phyloP scores from a whole-genome alignment of 208 protist genomes.

The Phytomonas sp. region DNA sequence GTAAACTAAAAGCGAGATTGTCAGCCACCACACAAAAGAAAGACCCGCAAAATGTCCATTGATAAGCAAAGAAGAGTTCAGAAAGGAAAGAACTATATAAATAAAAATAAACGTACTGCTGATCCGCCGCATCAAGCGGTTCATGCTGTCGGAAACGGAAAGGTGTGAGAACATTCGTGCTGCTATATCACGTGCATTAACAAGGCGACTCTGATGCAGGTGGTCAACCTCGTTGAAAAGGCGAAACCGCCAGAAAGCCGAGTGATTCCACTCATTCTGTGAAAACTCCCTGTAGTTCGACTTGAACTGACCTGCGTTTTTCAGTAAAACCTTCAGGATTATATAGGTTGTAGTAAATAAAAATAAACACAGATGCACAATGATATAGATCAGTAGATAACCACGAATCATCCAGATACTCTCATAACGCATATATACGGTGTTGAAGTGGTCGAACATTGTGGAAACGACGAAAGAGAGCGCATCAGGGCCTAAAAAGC shows the following conservation, averaged over 20 bases:
- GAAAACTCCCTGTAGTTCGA: slow-evolving; percentile 42
- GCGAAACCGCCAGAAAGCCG: slow-evolving; percentile 60
- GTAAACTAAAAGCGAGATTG: slow-evolving; percentile 44
- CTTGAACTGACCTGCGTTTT: slow-evolving; percentile 60
- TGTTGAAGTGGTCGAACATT: slow-evolving; percentile 67
- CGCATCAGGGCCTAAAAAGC: slow-evolving; percentile 27
- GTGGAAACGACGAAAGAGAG: slow-evolving; percentile 35
- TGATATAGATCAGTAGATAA: slow-evolving; percentile 30
- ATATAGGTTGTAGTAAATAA: slow-evolving; percentile 44
- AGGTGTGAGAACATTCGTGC: slow-evolving; percentile 41
- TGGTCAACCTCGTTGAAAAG: slow-evolving; percentile 82
- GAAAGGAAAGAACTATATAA: slow-evolving; percentile 37
- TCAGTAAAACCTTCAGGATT: slow-evolving; percentile 54
- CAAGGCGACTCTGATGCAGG: slow-evolving; percentile 47
- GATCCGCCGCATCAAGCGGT: slow-evolving; percentile 41
- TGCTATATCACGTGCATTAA: slow-evolving; percentile 31
- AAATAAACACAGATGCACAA: slow-evolving; percentile 38
- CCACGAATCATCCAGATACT: slow-evolving; percentile 28
- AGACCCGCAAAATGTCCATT: slow-evolving; percentile 39
- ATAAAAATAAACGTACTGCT: slow-evolving; percentile 48
- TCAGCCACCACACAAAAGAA: slow-evolving; percentile 72
- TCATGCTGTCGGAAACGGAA: slow-evolving; percentile 33
- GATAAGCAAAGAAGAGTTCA: slow-evolving; percentile 69
- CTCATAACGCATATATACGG: slow-evolving; percentile 27
- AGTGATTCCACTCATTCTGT: slow-evolving; percentile 46